Conservation (phyloP, 2,329 filamentous ascomycete species). For the Alternaria ventricosa region DNA sequence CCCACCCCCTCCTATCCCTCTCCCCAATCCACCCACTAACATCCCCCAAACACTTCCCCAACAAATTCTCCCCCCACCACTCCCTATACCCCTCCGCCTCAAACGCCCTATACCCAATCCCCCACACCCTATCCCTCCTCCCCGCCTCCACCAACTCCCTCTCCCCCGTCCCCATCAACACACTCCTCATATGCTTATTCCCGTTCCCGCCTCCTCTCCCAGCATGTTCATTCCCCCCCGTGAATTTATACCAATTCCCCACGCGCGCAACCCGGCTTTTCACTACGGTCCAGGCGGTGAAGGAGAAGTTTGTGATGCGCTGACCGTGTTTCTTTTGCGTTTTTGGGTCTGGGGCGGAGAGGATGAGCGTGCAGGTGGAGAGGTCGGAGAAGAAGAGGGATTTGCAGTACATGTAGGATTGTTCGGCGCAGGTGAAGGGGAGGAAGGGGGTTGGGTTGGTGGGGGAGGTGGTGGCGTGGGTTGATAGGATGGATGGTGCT, state of each 20-base stretch:
- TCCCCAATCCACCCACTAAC: no score
- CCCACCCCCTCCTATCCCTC: no score
- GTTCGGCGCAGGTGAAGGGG: conserved; percentile 21
- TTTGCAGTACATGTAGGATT: conserved; percentile 27
- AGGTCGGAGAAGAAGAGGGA: conserved; percentile 26
- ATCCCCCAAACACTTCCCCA: conserved; percentile 67
- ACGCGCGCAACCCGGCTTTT: not conserved
- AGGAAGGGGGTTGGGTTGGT: not conserved
- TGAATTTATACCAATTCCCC: not conserved
- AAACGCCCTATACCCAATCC: conserved; percentile 15
- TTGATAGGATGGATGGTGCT: not conserved
- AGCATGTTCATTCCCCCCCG: not conserved
- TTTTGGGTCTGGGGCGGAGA: not conserved
- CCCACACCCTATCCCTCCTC: conserved; percentile 20
- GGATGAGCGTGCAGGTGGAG: conserved; percentile 31
- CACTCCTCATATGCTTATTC: conserved; percentile 42
- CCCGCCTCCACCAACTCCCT: conserved; percentile 49
- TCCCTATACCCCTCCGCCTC: conserved; percentile 45
- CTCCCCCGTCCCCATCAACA: conserved; percentile 41
- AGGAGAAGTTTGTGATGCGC: not conserved
- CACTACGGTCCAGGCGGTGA: not conserved
- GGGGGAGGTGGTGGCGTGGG: not conserved
- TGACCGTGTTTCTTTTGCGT: not conserved
- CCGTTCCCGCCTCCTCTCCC: not conserved
- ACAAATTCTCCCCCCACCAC: conserved; percentile 67